Evolutionary conservation across 768 basidiomycete species (phyloP), one percentile per base, ranked within the genome.

Genomic region (Agrocybe praecox): DNA sequence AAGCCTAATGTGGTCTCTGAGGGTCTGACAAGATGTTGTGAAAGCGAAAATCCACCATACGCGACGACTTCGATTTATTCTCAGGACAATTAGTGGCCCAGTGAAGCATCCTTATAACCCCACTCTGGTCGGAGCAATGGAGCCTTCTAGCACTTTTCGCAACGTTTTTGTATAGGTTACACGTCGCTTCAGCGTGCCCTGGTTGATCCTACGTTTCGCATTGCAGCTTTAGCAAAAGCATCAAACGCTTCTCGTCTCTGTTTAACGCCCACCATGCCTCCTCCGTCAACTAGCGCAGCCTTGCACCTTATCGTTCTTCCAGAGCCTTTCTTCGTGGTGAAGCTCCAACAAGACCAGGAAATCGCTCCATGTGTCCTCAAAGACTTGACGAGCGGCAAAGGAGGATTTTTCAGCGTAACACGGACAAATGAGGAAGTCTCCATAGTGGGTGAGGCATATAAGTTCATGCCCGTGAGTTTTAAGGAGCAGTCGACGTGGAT

Each of bases 351-450:
- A 14, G 68, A 73, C n/a, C 56, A 73, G 52, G 65, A 69, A 29
- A 62, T 80, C 49, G 76, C 75, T 19, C 58, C 68, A 15, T 70
- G 68, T 49, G 49, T 79, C 6, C 47, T 81, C 17, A 67, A 70
- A 46, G 64, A 69, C 47, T 52, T 71, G 21, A 68, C 65, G 12
- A 61, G 63, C 36, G 65, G 64, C 29, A 69, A 50, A 24, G 62
- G 66, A 2, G 58, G 64, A 12, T 74, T 87, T 62, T 66, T 86
- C 53, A 86, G 83, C 1, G 69, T 88, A 34, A 87, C 86, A 23
- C 73, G 81, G 47, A 88, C 86, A 6, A 63, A 63, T 7, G 85
- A 88, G 29, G 87, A 90, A 62, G 71, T 85, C 2, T 88, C 87
- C 2, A 62, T 89, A 51, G 81, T 85, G n/a, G 78, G 80, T 15